These are phyloP conservation scores for Thermochaetoides dissita DNA, from an alignment of 2,329 filamentous ascomycete species.

Conservation along the genomic window DNA sequence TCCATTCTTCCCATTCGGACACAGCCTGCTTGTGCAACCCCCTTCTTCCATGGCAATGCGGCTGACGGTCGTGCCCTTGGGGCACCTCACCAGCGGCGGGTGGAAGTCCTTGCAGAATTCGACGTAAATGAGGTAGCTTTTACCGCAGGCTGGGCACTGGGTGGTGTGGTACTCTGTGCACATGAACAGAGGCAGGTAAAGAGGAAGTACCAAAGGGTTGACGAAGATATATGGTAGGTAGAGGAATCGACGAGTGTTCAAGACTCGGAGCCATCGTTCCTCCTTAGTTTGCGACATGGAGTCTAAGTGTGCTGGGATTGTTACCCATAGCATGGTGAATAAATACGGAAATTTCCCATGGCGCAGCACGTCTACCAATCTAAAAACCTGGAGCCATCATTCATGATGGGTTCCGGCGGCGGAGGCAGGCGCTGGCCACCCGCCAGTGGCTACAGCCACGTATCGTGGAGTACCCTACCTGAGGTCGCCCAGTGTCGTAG, in stretches of 20 bases:
- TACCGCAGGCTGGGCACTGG: constrained; percentile 45
- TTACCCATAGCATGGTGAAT: no score
- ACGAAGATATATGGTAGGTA: constrained; percentile 1
- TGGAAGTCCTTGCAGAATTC: constrained; percentile 39
- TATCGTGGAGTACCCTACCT: no score
- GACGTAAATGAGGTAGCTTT: constrained; percentile 44
- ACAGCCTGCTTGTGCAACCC: constrained; percentile 43
- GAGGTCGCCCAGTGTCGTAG: no score
- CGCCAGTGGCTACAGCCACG: no score
- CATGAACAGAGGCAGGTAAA: constrained; percentile 30
- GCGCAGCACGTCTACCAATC: no score
- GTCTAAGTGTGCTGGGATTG: no score
- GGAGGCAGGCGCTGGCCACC: no score
- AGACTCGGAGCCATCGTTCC: no score
- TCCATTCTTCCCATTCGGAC: constrained; percentile 42
- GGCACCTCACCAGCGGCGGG: constrained; percentile 34
- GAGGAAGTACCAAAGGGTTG: not conserved
- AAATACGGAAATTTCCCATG: no score
- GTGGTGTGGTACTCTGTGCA: constrained; percentile 40
- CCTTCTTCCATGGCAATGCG: constrained; percentile 36
- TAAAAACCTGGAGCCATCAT: no score
- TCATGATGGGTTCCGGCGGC: no score
- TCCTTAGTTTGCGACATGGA: no score
- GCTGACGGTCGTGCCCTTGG: constrained; percentile 26
- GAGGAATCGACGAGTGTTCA: not conserved